Base-by-base conservation (phyloP, 345 rosid species). In the Brassica rapa region DNA sequence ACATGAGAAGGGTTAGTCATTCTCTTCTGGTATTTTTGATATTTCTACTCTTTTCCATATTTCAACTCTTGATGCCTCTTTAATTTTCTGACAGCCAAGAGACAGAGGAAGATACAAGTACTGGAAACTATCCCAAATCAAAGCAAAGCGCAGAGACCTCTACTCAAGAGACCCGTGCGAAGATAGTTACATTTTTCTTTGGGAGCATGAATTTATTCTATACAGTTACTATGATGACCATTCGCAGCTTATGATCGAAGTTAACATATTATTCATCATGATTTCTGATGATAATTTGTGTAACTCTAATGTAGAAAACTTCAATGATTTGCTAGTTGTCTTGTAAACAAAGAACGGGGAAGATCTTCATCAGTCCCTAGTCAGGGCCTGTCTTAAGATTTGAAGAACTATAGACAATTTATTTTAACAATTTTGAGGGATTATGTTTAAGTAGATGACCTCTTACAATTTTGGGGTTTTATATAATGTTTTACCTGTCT, bases 111-210 rank as follows among this genome's bases (percentile, higher is more conserved):
- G 23, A 81, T 91, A 77, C 96, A 95, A 80, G 89, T 95, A 0
- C 86, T 95, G 88, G 97, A 95, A 72, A 83, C 87, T 63, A 89
- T 90, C 81, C 99, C 99, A 0, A 89, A 91, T 82, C 96, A 84
- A 72, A 84, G 77, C 14, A 80, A 69, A 49, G 70, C 75, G 64
- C 83, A 82, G 12, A 88, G 84, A 77, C 87, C 87, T 68, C 85
- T 79, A 51, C 79, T 78, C 30, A 64, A 76, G 80, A 86, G 87
- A 82, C 79, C 86, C 23, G 82, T 85, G 12, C 76, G 90, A 81
- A 81, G 94, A 66, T 82, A 84, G 62, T 46, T 8, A n/a, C 59
- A 11, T 5, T 53, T 68, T 24, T 69, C 55, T 69, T 32, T 3
- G 19, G 74, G 56, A n/a, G 8, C 10, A 35, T 30, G 39, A 49